phyloP scores from a whole-genome alignment of 352 stramenopile genomes.

The Phytophthora uliginosa region DNA sequence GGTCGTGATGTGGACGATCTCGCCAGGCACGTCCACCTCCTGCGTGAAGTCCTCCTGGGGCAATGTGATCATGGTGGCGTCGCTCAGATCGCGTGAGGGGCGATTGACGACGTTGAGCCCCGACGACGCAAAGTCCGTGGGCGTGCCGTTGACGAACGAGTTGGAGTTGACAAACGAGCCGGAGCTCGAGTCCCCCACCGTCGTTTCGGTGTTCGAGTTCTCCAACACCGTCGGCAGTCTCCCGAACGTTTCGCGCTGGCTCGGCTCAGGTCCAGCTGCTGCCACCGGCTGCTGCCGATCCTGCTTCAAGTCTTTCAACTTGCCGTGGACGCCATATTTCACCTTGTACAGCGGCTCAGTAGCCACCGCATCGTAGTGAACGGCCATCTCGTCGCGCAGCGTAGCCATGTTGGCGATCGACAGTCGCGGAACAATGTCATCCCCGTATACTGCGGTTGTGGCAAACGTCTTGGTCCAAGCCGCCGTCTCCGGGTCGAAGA shows the following conservation, averaged over 20 bases:
- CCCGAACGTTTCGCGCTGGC: conserved; percentile 3
- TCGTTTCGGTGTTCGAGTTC: conserved; percentile 24
- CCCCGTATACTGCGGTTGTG: conserved; percentile 76
- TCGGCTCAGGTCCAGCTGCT: conserved; percentile 26
- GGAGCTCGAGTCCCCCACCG: conserved; percentile 28
- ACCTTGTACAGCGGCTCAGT: conserved; percentile 70
- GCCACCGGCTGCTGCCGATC: conserved; percentile 32
- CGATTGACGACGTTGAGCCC: conserved; percentile 41
- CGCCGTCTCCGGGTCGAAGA: conserved; percentile 72
- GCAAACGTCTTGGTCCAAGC: conserved; percentile 72
- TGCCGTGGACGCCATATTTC: conserved; percentile 54
- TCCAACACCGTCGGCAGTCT: conserved; percentile 35
- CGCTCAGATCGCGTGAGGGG: conserved; percentile 40
- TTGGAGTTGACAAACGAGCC: conserved; percentile 28
- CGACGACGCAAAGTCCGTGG: conserved; percentile 32
- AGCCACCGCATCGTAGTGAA: conserved; percentile 74
- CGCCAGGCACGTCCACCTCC: conserved; percentile 75
- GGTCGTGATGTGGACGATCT: conserved; percentile 80
- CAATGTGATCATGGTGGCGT: conserved; percentile 49
- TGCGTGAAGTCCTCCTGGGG: conserved; percentile 56
- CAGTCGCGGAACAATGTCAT: conserved; percentile 77
- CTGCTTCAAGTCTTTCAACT: conserved; percentile 48
- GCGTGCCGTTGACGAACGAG: conserved; percentile 26
- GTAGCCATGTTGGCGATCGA: conserved; percentile 75
- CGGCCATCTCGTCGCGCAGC: conserved; percentile 76